Evolutionary conservation across 306 rosid genomes (phyloP), one percentile per base, ranked within the genome.

Genomic region (Cicer arietinum): DNA sequence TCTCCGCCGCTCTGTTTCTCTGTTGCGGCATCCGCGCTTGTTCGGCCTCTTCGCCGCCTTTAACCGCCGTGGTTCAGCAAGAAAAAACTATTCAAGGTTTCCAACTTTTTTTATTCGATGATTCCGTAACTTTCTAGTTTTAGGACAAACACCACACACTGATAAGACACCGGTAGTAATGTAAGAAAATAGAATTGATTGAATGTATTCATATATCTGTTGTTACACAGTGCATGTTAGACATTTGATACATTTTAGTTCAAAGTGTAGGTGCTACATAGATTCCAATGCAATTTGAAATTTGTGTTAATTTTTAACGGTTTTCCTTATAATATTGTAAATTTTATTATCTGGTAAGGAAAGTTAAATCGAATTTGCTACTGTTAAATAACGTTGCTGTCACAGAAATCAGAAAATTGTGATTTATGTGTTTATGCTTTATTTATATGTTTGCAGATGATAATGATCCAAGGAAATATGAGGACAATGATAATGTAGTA

Each of bases 81-180:
- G 87, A 86, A 73, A 80, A 75, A 73, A 71, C 76, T 47, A 22
- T 50, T 74, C 90, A 82, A 86, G 92, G 98, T 93, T 58, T 37
- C 18, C 1, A 71, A 12, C 56, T 1, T 35, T 35, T 60, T 60
- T 30, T 1, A 10, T 66, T 16, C 1, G 11, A 41, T 54, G 9
- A 41, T 54, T 44, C 7, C 2, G 52, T 41, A 41, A 5, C 20
- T 71, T 54, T 54, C 25, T 71, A 13, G 43, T 51, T 75, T 53
- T 5, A 3, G 37, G 37, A 30, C 5, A 0, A 30, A 30, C 37
- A 30, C 37, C 37, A 30, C 37, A 30, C 37, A 30, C 37, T 4
- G 37, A 30, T 30, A 30, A 30, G 37, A 30, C 37, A 30, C 5
- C 5, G 5, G 37, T 30, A 30, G 4, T 30, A 30, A 30, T 30